These are phyloP conservation scores for Biscogniauxia marginata DNA, from an alignment of 2,329 filamentous ascomycete genomes.

Conservation along the genomic window DNA sequence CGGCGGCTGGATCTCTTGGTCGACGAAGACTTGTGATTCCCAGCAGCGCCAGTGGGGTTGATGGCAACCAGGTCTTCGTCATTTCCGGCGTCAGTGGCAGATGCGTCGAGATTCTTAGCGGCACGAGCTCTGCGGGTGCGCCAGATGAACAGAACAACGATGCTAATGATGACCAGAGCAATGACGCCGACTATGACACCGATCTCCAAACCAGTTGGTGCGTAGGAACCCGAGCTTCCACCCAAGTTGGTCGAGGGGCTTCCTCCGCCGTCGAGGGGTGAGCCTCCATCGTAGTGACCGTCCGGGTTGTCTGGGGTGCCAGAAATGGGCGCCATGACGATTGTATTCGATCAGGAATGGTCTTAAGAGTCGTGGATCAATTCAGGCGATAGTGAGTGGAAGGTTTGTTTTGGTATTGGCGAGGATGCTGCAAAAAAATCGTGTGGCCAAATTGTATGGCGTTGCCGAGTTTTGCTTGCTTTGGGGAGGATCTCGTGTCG, in stretches of 20 bases:
- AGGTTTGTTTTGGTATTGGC: too few species aligned
- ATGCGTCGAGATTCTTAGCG: slow-evolving; percentile 11
- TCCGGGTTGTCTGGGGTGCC: slow-evolving; percentile 6
- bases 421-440: too few species aligned
- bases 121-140: slow-evolving; percentile 24
- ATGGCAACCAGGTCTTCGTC: background rate
- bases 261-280: slow-evolving; percentile 26
- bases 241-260: slow-evolving; percentile 19
- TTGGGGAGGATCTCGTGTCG: too few species aligned
- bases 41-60: slow-evolving; percentile 14
- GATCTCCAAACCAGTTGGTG: slow-evolving; percentile 25
- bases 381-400: background rate
- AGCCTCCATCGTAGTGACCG: slow-evolving; percentile 24
- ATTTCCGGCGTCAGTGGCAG: background rate
- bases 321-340: slow-evolving; percentile 17
- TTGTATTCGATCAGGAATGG: background rate
- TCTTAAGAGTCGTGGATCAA: background rate
- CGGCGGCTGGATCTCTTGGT: slow-evolving; percentile 12
- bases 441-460: too few species aligned
- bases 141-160: slow-evolving; percentile 29
- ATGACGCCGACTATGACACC: slow-evolving; percentile 29
- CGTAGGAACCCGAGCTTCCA: slow-evolving; percentile 8
- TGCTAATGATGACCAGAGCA: slow-evolving; percentile 20
- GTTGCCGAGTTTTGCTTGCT: too few species aligned
- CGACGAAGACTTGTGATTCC: slow-evolving; percentile 20